Evolutionary conservation across 352 stramenopile genomes (phyloP).

Genomic region (Phytophthora ohioensis): DNA sequence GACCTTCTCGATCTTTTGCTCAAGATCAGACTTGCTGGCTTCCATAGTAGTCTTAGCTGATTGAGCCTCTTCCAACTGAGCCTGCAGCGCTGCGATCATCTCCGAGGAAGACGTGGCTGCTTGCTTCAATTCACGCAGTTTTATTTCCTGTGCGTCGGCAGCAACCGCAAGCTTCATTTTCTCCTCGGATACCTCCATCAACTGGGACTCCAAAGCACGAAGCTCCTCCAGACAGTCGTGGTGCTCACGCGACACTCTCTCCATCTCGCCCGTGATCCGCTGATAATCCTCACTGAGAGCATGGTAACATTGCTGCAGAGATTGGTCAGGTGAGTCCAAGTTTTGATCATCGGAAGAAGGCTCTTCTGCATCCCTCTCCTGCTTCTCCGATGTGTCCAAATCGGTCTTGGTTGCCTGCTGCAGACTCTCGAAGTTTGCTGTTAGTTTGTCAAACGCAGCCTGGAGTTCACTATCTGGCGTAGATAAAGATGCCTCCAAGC

Average conservation of each 20-base stretch:
- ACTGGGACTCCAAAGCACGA: slow-evolving; percentile 50
- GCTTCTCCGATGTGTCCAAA: not conserved
- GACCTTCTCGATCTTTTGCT: slow-evolving; percentile 28
- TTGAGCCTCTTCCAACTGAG: slow-evolving; percentile 22
- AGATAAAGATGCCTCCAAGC: slow-evolving; percentile 8
- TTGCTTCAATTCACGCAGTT: slow-evolving; percentile 31
- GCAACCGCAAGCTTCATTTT: slow-evolving; percentile 46
- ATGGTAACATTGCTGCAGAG: slow-evolving; percentile 18
- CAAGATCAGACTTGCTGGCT: slow-evolving; percentile 32
- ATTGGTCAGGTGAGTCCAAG: not conserved
- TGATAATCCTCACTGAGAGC: slow-evolving; percentile 34
- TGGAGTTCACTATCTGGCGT: slow-evolving; percentile 14
- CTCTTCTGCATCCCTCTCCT: not conserved
- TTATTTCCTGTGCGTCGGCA: slow-evolving; percentile 21
- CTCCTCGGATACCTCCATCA: slow-evolving; percentile 64
- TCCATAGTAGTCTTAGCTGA: slow-evolving; percentile 26
- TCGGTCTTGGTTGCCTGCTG: slow-evolving; percentile 13
- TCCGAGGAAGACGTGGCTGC: slow-evolving; percentile 17
- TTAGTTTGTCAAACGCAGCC: slow-evolving; percentile 22
- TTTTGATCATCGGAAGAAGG: slow-evolving; percentile 4
- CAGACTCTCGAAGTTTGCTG: slow-evolving; percentile 10
- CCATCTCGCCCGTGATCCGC: slow-evolving; percentile 32
- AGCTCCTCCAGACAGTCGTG: slow-evolving; percentile 58
- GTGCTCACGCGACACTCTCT: slow-evolving; percentile 45
- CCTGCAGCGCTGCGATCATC: slow-evolving; percentile 22